Base-by-base conservation (phyloP, 2,329 filamentous ascomycete genomes). In the Huntiella bhutanensis region DNA sequence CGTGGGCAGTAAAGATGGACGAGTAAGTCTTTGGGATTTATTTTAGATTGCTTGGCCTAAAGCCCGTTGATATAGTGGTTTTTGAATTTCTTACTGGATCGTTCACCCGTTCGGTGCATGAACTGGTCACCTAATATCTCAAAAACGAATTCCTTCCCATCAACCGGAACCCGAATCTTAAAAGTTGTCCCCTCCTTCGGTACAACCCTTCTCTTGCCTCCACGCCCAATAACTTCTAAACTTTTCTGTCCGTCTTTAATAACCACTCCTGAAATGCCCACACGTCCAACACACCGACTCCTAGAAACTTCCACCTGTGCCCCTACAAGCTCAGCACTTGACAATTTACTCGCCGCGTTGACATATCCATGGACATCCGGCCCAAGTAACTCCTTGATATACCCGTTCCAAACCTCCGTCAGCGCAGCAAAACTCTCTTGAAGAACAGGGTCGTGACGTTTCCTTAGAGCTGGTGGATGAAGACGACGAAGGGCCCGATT, bases 171-270 rank as follows among this genome's bases (percentile, higher is more conserved):
- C 52, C 75, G 69, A 53, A 96, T 75, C 15, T 77, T 72, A 55
- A 98, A 96, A 13, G 88, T 69, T 0, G 86, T 88, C 35, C 86
- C 80, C 58, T 93, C 86, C 59, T 98, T 98, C 3, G 91, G 88
- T 48, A 96, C 69, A 36, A 75, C 67, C 64, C 91, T 93, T 38
- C 91, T 56, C 53, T 70, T 66, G 61, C 87, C 71, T 53, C 68
- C 70, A 55, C 61, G 67, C 2, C 84, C 94, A 35, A 96, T 71
- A 51, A 98, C 64, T 59, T 93, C 82, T 61, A 96, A 83, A 1
- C 81, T 79, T 56, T 82, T 88, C 58, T 81, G 85, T 44, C 82
- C 80, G 64, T 98, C 91, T 58, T 83, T 77, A 36, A 95, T 76
- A 50, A 96, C 82, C 54, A 96, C 88, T 12, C 91, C 91, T 55